phyloP scores from a whole-genome alignment of 75 land plant species.

The Adiantum capillusveneris region DNA sequence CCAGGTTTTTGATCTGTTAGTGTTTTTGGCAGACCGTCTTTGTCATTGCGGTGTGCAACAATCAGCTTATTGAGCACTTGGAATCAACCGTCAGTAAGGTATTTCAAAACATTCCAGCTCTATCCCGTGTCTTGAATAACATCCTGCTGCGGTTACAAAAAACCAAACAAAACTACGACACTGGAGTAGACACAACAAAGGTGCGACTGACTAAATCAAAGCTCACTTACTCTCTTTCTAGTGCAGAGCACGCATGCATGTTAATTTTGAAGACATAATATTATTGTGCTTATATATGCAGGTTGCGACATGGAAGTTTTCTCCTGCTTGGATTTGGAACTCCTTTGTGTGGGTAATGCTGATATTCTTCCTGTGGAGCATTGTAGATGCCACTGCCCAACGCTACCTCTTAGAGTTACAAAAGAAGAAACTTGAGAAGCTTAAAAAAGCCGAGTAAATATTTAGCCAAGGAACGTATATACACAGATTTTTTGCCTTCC shows the following conservation, averaged over 20 bases:
- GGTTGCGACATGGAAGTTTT: conserved; percentile 39
- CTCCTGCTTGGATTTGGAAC: conserved; percentile 53
- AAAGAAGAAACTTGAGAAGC: conserved; percentile 28
- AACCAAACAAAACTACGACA: conserved; percentile 40
- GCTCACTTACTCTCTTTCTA: neutral
- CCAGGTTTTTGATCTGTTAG: too few relatives aligned
- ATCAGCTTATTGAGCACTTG: conserved; percentile 68
- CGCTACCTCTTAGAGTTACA: conserved; percentile 42
- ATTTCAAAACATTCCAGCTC: conserved; percentile 46
- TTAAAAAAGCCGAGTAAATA: neutral
- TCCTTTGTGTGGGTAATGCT: conserved; percentile 63
- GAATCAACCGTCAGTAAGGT: conserved; percentile 60
- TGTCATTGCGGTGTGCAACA: conserved; percentile 68
- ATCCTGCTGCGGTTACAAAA: conserved; percentile 44
- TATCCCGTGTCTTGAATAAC: conserved; percentile 38
- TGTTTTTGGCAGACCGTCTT: conserved; percentile 56
- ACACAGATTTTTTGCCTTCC: neutral
- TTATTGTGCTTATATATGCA: conserved; percentile 3
- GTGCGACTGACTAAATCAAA: conserved; percentile 11
- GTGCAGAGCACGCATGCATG: neutral
- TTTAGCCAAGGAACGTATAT: neutral
- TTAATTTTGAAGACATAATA: neutral
- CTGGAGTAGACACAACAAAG: conserved; percentile 19
- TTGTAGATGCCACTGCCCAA: conserved; percentile 65
- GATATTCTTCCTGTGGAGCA: conserved; percentile 42